phyloP scores from a whole-genome alignment of 345 rosid genomes.

The Trapa bicornis region DNA sequence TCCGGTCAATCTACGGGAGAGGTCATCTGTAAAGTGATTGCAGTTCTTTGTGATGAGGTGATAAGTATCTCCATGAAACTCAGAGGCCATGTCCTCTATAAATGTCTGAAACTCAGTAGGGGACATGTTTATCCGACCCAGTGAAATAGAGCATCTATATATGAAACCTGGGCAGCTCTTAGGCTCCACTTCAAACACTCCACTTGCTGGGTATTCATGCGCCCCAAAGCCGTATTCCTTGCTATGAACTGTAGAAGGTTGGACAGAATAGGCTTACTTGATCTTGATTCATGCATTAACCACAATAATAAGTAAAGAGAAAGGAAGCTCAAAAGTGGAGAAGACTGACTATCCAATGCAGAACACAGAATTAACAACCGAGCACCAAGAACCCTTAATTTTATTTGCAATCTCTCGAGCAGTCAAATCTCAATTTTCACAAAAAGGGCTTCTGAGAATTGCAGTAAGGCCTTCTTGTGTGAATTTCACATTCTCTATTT shows the following conservation, averaged over 20 bases:
- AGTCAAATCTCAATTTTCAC: background rate
- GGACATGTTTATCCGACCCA: constrained; percentile 38
- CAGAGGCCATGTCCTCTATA: constrained; percentile 51
- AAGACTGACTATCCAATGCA: background rate
- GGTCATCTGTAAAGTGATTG: constrained; percentile 65
- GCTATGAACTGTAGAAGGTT: constrained; percentile 43
- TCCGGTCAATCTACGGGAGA: constrained; percentile 39
- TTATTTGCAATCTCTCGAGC: background rate
- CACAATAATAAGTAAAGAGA: background rate
- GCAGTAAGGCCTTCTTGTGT: too few relatives aligned
- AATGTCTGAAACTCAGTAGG: constrained; percentile 41
- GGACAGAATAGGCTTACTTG: background rate
- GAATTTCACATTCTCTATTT: background rate
- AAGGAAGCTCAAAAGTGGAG: background rate
- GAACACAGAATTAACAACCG: background rate
- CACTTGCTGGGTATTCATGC: constrained; percentile 62
- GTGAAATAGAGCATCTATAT: constrained; percentile 37
- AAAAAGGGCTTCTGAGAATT: too few relatives aligned
- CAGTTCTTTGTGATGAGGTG: constrained; percentile 68
- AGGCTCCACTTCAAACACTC: constrained; percentile 75
- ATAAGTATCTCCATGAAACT: constrained; percentile 73
- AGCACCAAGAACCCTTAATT: background rate
- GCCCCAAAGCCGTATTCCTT: constrained; percentile 75
- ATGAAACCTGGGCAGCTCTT: constrained; percentile 57
- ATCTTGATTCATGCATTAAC: too few relatives aligned